These are phyloP conservation scores for Plantago coronopus DNA, from an alignment of 305 asterid species.

Conservation along the genomic window DNA sequence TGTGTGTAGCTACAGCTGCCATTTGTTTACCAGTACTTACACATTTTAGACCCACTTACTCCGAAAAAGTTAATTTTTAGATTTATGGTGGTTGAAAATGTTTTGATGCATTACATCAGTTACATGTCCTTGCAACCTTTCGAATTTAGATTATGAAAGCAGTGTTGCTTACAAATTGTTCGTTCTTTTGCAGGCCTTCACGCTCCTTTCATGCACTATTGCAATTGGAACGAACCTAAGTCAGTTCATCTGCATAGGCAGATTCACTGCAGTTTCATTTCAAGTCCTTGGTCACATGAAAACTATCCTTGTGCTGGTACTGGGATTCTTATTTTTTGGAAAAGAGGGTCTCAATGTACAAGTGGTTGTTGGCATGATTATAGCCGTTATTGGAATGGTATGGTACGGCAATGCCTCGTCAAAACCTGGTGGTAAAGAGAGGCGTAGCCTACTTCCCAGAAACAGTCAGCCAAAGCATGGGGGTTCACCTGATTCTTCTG, in stretches of 20 bases:
- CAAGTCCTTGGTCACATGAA: slow-evolving; percentile 97
- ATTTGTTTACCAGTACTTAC: too few species aligned
- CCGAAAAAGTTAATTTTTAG: too few species aligned
- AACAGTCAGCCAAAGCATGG: slow-evolving; percentile 50
- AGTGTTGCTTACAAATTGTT: slow-evolving; percentile 1
- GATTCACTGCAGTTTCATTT: slow-evolving; percentile 88
- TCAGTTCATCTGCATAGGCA: slow-evolving; percentile 94
- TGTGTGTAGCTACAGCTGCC: too few species aligned
- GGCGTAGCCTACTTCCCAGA: slow-evolving; percentile 46
- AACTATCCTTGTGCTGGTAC: slow-evolving; percentile 78
- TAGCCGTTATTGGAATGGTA: slow-evolving; percentile 86
- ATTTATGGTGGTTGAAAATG: too few species aligned
- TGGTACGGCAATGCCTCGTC: slow-evolving; percentile 96
- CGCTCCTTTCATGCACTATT: slow-evolving; percentile 71
- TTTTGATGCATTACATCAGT: too few species aligned
- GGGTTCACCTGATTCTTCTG: slow-evolving; percentile 53
- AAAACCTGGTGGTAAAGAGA: slow-evolving; percentile 89
- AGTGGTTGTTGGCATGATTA: slow-evolving; percentile 80
- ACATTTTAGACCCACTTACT: too few species aligned
- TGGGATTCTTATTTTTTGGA: slow-evolving; percentile 81
- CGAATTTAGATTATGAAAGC: not conserved
- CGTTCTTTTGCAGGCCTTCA: slow-evolving; percentile 53
- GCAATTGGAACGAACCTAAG: slow-evolving; percentile 93
- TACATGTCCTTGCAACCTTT: not conserved
- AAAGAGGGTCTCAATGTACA: slow-evolving; percentile 87